These are phyloP conservation scores for Crithidia acanthocephali DNA, from an alignment of 208 protist genomes.

Conservation along the genomic window DNA sequence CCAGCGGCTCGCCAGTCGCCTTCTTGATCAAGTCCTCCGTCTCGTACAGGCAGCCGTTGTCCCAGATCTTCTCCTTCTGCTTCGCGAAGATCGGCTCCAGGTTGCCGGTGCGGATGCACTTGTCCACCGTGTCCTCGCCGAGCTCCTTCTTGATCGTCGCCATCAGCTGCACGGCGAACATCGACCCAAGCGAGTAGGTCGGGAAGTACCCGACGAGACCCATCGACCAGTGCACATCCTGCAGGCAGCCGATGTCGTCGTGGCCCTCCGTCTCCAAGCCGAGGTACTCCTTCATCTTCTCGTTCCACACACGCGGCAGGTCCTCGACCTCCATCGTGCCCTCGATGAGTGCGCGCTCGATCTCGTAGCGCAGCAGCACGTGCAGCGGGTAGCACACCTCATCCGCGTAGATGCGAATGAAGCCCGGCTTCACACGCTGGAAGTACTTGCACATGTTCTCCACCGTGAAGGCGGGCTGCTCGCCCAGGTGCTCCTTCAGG, in stretches of 20 bases:
- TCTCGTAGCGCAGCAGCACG: conserved; percentile 90
- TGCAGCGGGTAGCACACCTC: conserved; percentile 94
- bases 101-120: conserved; percentile 65
- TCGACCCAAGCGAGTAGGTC: conserved; percentile 84
- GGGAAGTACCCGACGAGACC: conserved; percentile 90
- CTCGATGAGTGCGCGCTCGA: conserved; percentile 88
- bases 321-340: conserved; percentile 77
- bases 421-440: conserved; percentile 64
- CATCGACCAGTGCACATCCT: conserved; percentile 89
- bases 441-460: conserved; percentile 57
- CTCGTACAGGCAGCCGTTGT: conserved; percentile 49
- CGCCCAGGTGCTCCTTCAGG: conserved; percentile 55
- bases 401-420: conserved; percentile 87
- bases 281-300: conserved; percentile 90
- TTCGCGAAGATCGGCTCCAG: conserved; percentile 66
- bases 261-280: conserved; percentile 77
- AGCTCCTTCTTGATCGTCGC: conserved; percentile 63
- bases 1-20: conserved; percentile 83
- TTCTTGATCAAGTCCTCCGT: conserved; percentile 84
- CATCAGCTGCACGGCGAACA: conserved; percentile 86
- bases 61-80: conserved; percentile 83
- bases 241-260: conserved; percentile 80
- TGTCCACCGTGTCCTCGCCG: conserved; percentile 51
- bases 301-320: conserved; percentile 82
- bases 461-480: conserved; percentile 52